Conservation (phyloP, 768 basidiomycete genomes). For the Clathrus columnatus region DNA sequence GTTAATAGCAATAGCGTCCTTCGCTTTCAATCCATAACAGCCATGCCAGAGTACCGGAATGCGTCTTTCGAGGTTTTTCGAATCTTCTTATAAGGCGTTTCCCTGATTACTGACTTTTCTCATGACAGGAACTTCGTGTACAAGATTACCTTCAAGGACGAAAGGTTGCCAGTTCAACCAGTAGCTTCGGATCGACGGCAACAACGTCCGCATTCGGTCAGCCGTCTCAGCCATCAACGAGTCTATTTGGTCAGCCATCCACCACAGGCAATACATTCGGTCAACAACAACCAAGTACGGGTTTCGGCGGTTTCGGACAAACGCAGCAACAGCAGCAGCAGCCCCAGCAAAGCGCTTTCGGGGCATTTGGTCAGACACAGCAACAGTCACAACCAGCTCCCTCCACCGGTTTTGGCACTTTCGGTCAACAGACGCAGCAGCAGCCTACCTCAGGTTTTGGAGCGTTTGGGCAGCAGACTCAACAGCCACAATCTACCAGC, state of each 20-base stretch:
- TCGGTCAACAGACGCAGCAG: slow-evolving; percentile 31
- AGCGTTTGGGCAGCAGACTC: slow-evolving; percentile 22
- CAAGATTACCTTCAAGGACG: slow-evolving; percentile 72
- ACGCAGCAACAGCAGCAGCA: slow-evolving; percentile 26
- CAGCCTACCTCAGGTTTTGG: slow-evolving; percentile 23
- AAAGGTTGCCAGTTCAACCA: slow-evolving; percentile 45
- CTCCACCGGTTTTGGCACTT: slow-evolving; percentile 37
- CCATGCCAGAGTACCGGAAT: slow-evolving; percentile 69
- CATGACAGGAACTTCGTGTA: slow-evolving; percentile 55
- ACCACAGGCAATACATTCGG: slow-evolving; percentile 13
- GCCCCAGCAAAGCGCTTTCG: slow-evolving; percentile 20
- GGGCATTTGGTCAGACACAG: slow-evolving; percentile 38
- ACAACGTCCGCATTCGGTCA: slow-evolving; percentile 12
- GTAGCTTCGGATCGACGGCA: slow-evolving; percentile 31
- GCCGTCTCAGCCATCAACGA: slow-evolving; percentile 13
- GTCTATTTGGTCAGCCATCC: slow-evolving; percentile 1
- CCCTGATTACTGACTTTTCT: slow-evolving; percentile 17
- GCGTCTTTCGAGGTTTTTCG: slow-evolving; percentile 61
- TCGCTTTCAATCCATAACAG: slow-evolving; percentile 76
- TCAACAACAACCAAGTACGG: slow-evolving; percentile 10
- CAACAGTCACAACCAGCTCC: slow-evolving; percentile 34
- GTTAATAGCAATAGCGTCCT: slow-evolving; percentile 34
- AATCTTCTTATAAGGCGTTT: slow-evolving; percentile 5
- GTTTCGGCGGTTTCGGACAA: not conserved
- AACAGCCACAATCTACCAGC: slow-evolving; percentile 13